These are phyloP conservation scores for Ochromonas danica DNA, from an alignment of 108 stramenopile species.

Conservation along the genomic window DNA sequence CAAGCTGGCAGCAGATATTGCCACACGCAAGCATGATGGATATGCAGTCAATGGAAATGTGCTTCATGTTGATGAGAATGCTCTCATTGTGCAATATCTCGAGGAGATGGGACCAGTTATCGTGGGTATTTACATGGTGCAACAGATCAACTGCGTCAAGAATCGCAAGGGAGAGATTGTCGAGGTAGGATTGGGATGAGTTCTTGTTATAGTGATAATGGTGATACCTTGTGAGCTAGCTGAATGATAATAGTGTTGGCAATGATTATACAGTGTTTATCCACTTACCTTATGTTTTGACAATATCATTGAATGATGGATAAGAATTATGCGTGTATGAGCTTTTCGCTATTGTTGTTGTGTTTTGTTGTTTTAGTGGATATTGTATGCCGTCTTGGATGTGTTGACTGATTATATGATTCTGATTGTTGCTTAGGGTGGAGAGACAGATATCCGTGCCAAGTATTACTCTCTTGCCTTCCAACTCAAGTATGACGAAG, in stretches of 20 bases:
- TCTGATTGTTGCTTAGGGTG: conserved; percentile 44
- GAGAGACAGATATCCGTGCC: conserved; percentile 57
- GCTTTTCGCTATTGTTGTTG: not conserved
- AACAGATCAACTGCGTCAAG: conserved; percentile 98
- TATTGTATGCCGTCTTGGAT: not conserved
- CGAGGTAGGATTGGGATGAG: conserved; percentile 56
- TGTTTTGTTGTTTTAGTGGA: not conserved
- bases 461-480: conserved; percentile 92
- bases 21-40: conserved; percentile 78
- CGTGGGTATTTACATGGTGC: conserved; percentile 87
- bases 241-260: not conserved
- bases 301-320: not conserved
- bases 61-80: conserved; percentile 86
- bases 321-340: not conserved
- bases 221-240: not conserved
- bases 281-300: not conserved
- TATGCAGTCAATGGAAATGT: conserved; percentile 83
- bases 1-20: conserved; percentile 78
- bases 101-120: conserved; percentile 83
- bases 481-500: conserved; percentile 89
- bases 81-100: conserved; percentile 64
- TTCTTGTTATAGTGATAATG: not conserved
- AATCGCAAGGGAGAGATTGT: conserved; percentile 79
- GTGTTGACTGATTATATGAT: not conserved
- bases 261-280: not conserved